Conservation (phyloP, 345 rosid species). For the Turritis glabra region DNA sequence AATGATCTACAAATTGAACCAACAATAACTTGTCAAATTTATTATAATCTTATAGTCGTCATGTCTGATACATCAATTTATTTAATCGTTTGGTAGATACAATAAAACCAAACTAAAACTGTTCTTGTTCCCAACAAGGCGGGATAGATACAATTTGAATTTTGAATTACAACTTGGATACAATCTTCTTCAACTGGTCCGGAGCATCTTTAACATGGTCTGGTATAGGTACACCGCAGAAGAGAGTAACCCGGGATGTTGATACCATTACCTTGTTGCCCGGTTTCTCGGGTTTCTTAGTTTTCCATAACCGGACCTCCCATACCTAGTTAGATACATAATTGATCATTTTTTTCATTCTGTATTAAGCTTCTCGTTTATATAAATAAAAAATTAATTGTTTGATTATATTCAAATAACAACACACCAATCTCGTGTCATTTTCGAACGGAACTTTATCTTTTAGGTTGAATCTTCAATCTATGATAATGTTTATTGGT, state of each 20-base stretch:
- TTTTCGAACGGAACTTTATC: too few relatives aligned
- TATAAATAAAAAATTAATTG: not conserved
- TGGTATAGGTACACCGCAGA: conserved; percentile 71
- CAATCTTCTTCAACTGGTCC: conserved; percentile 50
- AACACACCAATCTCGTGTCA: not conserved
- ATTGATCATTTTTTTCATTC: not conserved
- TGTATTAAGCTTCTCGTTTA: not conserved
- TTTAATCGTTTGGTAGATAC: not conserved
- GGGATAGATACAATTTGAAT: not conserved
- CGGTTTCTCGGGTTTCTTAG: conserved; percentile 42
- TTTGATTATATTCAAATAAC: not conserved
- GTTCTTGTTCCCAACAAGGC: not conserved
- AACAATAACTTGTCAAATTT: not conserved
- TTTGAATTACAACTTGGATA: conserved; percentile 28
- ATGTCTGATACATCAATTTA: not conserved
- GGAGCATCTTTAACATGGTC: conserved; percentile 56
- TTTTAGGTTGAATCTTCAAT: not conserved
- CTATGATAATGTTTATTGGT: not conserved
- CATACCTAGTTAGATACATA: conserved; percentile 57
- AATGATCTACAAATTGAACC: not conserved
- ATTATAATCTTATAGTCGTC: not conserved
- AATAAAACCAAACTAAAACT: conserved; percentile 1
- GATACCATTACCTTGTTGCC: conserved; percentile 49
- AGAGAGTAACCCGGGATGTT: conserved; percentile 71
- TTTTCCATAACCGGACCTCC: conserved; percentile 80